Base-by-base conservation (phyloP, 163 green algal species). In the Volvox carteri region DNA sequence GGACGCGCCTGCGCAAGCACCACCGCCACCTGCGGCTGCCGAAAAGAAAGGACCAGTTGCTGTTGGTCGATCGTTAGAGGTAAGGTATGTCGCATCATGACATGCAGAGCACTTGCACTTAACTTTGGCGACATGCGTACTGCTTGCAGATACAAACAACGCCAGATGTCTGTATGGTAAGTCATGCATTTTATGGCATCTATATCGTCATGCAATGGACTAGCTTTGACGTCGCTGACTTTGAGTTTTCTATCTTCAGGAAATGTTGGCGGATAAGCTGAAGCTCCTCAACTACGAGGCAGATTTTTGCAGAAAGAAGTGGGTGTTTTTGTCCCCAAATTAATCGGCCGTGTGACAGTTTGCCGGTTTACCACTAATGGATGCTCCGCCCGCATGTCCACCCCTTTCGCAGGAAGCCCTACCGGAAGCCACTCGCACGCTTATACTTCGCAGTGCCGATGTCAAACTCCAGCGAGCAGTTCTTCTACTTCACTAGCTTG, bases 251-350 rank as follows among this genome's bases (percentile, higher is more conserved):
- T 62, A n/a, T 80, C n/a, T 33, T 35, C 81, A 94, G 94, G 94
- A 96, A 85, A 84, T 84, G 39, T 60, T 96, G 30, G 79, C 93
- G 6, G 92, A 96, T 60, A 97, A 97, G 90, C 92, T 97, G 19
- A 96, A 96, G 88, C 91, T 97, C 35, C 90, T 97, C 30, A 92
- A 96, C 78, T 97, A 97, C 70, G 95, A 97, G 79, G 87, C 73
- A 14, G 92, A 96, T 0, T 97, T 97, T 60, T 97, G 94, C 91
- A 86, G 86, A 65, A 90, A 89, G 23, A 96, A 96, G 94, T 96
- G 77, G 56, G 60, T 58, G 41, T 23, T 21, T 1, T 48, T 76
- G 67, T 8, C 37, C n/a, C 8, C 62, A 28, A 23, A 74, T 74
- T 74, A 41, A 28, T 18, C 28, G n/a, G 62, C 37, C 62, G 28